phyloP scores from a whole-genome alignment of 2,329 filamentous ascomycete genomes.

The Diaporthe velutina region DNA sequence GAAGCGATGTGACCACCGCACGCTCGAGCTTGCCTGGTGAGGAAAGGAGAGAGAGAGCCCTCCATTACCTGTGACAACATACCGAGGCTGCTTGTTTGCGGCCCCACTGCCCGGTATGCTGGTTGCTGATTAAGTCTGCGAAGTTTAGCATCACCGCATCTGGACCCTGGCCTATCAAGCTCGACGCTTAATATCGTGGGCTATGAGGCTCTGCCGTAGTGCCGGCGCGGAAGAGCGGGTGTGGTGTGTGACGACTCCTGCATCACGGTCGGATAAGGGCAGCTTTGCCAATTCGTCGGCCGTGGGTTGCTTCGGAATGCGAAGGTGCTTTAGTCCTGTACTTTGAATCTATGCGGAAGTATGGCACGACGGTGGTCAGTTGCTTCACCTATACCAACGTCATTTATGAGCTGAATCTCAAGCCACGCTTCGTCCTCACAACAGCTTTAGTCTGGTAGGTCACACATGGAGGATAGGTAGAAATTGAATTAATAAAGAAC shows the following conservation, averaged over 20 bases:
- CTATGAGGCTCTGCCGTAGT: not conserved
- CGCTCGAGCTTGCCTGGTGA: not conserved
- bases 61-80: not conserved
- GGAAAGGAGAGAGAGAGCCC: not conserved
- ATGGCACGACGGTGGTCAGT: not conserved
- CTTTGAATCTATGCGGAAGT: not conserved
- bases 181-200: not conserved
- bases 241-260: not conserved
- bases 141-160: not conserved
- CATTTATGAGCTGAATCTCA: not conserved
- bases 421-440: not conserved
- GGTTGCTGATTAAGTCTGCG: conserved; percentile 1
- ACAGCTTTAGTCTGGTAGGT: too few species aligned
- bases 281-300: not conserved
- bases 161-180: not conserved
- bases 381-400: not conserved
- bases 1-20: not conserved
- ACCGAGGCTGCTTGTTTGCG: not conserved
- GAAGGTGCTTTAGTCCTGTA: not conserved
- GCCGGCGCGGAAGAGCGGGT: conserved; percentile 2
- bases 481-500: not conserved
- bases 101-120: not conserved
- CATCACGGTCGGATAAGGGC: not conserved
- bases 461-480: not conserved
- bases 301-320: not conserved